Base-by-base conservation (phyloP, 1,139 yeast genomes). In the Magnusiomyces clavatus region DNA sequence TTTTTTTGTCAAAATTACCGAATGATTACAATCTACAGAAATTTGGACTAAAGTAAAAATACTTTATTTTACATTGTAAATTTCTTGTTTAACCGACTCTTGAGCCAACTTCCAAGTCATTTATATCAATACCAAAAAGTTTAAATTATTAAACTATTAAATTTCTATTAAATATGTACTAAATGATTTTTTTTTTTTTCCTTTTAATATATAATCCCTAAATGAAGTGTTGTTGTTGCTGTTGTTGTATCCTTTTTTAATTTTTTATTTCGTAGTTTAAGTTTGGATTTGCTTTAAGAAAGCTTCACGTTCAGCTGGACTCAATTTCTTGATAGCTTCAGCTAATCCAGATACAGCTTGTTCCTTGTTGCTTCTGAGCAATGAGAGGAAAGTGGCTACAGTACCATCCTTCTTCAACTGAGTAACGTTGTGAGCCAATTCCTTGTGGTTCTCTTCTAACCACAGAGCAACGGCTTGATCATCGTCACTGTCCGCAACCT, bases 391-490 rank as follows among this genome's bases (percentile, higher is more conserved):
- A 6, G 52, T 51, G 52, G 60, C 63, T 13, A 60, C 57, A 40
- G 61, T 50, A 11, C 58, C 51, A 40, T 65, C 67, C 54, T 59
- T 59, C 55, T 60, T 60, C 51, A 88, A 75, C 58, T 81, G 79
- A 59, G 77, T 81, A 62, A 88, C 74, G 61, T 76, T 77, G 50
- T 76, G 73, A 56, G 83, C 83, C 59, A 87, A 75, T 58, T 76
- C 70, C 54, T 75, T 72, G 67, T 83, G 92, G 69, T 85, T 82
- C 58, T 81, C 82, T 70, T 88, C 96, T 61, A 89, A 83, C 90
- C 94, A 90, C 55, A 75, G 77, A 55, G 95, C 88, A 57, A 89
- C 95, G 38, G 78, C 86, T 64, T 76, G 76, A 68, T 92, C 97
- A 60, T 86, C 76, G 41, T 82, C 85, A 56, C 75, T 76, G 64